Evolutionary conservation across 2,329 filamentous ascomycete genomes (phyloP), one percentile per base, ranked within the genome.

Genomic region (Fonsecaea pedrosoi): DNA sequence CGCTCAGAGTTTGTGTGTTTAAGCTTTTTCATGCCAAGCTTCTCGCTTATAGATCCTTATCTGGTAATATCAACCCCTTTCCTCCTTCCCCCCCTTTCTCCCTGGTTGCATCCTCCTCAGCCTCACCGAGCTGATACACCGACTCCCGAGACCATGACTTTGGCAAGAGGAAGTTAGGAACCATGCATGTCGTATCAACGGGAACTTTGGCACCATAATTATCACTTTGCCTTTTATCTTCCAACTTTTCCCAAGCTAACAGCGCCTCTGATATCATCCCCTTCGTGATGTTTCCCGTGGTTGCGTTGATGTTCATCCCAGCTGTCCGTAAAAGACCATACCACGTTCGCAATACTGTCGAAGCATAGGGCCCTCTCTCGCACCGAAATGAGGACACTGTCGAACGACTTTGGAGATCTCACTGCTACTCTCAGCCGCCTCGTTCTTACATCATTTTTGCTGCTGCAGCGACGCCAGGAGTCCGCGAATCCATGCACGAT

Each of bases 401-500:
- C 25, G 1, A 25, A 25, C 89, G 65, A 97, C 85, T 79, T 90
- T 92, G 21, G 92, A 85, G 5, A 87, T 79, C 63, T 84, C 82
- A 13, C 88, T 90, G 30, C 82, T 82, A 63, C 87, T 86, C 55
- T 82, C 82, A 60, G 80, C 77, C 0, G 90, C 87, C 0, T 91
- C 92, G 45, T 94, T 90, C 64, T 87, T 88, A 84, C 98, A 96
- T 1, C 30, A 98, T 94, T 54, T 86, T 86, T 0, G 93, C 94
- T 1, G 94, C 94, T 0, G 90, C 89, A 0, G 88, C 88, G 13
- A 98, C 83, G 77, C 98, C 94, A 0, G 91, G 93, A 9, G 88
- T 86, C 58, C 94, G 85, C 0, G 87, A 89, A 80, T 97, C 97
- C 5, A 94, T 98, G 82, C 94, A 98, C 0, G 90, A 93, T 0